phyloP scores from a whole-genome alignment of 345 rosid genomes.

The Ailanthus altissimus region DNA sequence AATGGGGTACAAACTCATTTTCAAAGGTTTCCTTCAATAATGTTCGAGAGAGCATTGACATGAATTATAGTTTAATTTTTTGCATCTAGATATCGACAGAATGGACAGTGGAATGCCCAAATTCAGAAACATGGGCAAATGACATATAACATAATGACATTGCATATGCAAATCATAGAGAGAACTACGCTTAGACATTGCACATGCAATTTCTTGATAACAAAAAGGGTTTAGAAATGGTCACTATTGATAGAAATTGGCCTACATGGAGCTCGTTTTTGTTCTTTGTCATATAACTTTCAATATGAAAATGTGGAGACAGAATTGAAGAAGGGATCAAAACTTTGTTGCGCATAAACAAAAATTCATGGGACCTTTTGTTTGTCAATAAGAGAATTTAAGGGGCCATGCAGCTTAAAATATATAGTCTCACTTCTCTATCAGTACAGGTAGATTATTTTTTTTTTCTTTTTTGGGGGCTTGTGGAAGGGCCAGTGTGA shows the following conservation, averaged over 20 bases:
- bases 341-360: constrained; percentile 9
- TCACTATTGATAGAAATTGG: constrained; percentile 2
- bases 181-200: background rate
- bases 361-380: constrained; percentile 27
- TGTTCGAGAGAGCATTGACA: background rate
- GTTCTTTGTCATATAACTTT: background rate
- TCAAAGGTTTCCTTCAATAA: background rate
- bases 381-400: constrained; percentile 10
- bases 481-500: background rate
- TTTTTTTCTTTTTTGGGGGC: too few relatives aligned
- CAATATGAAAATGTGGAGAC: background rate
- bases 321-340: background rate
- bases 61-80: background rate
- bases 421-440: background rate
- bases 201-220: constrained; percentile 11
- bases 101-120: background rate
- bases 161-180: background rate
- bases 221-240: background rate
- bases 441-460: constrained; percentile 3
- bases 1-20: background rate
- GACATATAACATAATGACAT: background rate
- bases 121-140: background rate
- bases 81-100: background rate
- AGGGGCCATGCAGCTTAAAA: constrained; percentile 24
- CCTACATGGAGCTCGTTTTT: background rate